Evolutionary conservation across 257 asterid genomes (phyloP), one percentile per base, ranked within the genome.

Genomic region (Primulina huaijiensis): DNA sequence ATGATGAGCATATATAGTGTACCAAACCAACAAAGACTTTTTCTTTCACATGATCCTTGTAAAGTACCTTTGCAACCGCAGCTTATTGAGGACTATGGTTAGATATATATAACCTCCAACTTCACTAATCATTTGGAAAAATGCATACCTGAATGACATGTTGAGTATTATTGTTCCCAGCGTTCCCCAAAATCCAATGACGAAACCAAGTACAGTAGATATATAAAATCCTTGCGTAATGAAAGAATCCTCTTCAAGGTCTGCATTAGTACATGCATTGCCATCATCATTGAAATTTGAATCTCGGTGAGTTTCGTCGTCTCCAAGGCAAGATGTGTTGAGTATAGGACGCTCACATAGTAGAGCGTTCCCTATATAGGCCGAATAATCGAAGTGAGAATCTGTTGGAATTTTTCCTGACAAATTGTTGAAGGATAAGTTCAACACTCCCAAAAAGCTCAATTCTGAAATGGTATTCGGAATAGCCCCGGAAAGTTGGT

Each of bases 381-480:
- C 16, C n/a, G 60, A 38, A 29, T 64, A 4, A 34, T 50, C 21
- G 31, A 76, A 76, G 17, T 76, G 80, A 14, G 60, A 4, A 27
- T 27, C 30, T 27, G 30, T 27, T 63, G 79, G 75, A 16, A 75
- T 70, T 70, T 37, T 67, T 2, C 75, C 79, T 9, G 69, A 75
- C 57, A 75, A 63, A 65, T 75, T 70, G 67, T 70, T 72, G n/a
- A 55, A 25, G 7, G 76, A 72, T 60, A 72, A 23, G 20, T 72
- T 60, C 21, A 72, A 25, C 14, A 53, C 17, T 1, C 66, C 57
- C 7, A 72, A 57, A 14, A 2, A 6, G 12, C n/a, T 6, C 33
- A 72, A 12, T 2, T 64, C 31, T 0, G 67, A 11, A 27, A 72
- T 35, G 30, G 29, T 27, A 11, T 1, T 12, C 10, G 76, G 76